Base-by-base conservation (phyloP, 208 protist genomes). In the Wallacemonas collosoma region DNA sequence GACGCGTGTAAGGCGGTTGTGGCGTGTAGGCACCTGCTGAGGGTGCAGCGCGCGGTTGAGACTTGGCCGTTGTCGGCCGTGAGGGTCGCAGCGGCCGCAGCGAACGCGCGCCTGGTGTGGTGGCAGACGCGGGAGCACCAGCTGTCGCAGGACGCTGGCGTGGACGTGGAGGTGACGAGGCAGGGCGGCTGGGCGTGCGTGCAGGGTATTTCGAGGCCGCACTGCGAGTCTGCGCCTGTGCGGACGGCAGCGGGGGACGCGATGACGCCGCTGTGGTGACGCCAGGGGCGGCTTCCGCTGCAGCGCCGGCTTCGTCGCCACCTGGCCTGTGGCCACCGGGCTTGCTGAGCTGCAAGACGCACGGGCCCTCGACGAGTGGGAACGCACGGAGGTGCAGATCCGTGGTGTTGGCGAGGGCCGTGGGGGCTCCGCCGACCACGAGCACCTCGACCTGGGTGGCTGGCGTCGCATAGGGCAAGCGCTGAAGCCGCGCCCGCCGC, bases 111-210 rank as follows among this genome's bases (percentile, higher is more conserved):
- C 26, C 26, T 0, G 26, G 26, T 26, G 26, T 26, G 26, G 26
- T 26, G 26, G 26, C 26, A 26, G 26, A 26, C 0, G 26, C 26
- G 26, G 26, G 26, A 44, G 1, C 14, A 55, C 41, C 50, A 11
- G 51, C 44, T 38, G 67, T 64, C n/a, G 68, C 47, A 39, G 66
- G 57, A n/a, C 64, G 45, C 9, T 47, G 47, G 43, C 43, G 26
- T 26, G 50, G 26, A n/a, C 65, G 72, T 51, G 39, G 65, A 14
- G 50, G 54, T 67, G 48, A 68, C 62, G 45, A 67, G 65, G 44
- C 41, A 4, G 55, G 55, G 4, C 40, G 56, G 2, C 41, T 47
- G 7, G 55, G 40, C 5, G 57, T 58, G 35, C 55, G 55, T 3
- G 47, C 1, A 4, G 6, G 14, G 51, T 40, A 53, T 6, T 2